phyloP scores from a whole-genome alignment of 768 basidiomycete species.

The Podaxis sp. region DNA sequence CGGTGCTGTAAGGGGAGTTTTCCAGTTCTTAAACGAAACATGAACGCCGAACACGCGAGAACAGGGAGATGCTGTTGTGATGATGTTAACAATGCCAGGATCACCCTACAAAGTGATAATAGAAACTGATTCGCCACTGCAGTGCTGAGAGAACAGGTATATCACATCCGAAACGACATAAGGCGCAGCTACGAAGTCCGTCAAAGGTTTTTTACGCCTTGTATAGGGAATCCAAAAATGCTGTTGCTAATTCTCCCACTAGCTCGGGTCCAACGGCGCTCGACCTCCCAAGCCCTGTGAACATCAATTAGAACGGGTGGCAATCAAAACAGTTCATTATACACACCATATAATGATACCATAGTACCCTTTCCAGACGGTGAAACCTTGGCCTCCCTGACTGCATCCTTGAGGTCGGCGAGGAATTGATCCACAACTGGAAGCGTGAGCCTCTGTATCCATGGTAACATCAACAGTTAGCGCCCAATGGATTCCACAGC shows the following conservation, averaged over 20 bases:
- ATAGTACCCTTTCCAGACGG: conserved; percentile 79
- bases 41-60: no score
- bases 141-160: background rate
- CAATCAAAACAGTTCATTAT: background rate
- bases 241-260: conserved; percentile 73
- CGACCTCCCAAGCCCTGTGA: conserved; percentile 74
- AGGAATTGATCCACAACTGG: conserved; percentile 74
- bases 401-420: conserved; percentile 76
- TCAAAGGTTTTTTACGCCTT: conserved; percentile 47
- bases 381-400: conserved; percentile 64
- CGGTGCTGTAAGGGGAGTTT: no score
- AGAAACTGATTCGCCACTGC: background rate
- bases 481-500: background rate
- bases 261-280: conserved; percentile 80
- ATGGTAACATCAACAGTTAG: background rate
- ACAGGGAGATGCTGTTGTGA: no score
- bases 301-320: background rate
- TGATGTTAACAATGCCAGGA: no score
- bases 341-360: conserved; percentile 88
- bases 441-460: conserved; percentile 72
- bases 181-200: background rate
- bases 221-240: conserved; percentile 81
- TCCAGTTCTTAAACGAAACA: no score
- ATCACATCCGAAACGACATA: background rate
- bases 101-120: no score